Evolutionary conservation across 371 early-diverging fungal species (phyloP).

Genomic region (Synchytrium microbalum): DNA sequence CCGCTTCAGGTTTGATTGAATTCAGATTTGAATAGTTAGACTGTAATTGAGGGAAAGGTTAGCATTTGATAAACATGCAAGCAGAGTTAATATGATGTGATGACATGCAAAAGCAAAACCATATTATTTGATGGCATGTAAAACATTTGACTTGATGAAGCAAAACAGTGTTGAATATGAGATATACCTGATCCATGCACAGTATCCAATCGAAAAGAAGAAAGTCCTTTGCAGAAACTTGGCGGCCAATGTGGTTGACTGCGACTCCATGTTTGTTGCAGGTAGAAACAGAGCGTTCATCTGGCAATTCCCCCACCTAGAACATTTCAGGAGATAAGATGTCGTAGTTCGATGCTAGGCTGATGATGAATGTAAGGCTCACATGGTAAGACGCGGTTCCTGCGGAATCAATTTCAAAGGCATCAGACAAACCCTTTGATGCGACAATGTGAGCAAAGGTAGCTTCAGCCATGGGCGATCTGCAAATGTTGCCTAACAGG

Average conservation of each 20-base stretch:
- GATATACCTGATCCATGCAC: slow-evolving; percentile 39
- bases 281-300: slow-evolving; percentile 58
- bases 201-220: slow-evolving; percentile 73
- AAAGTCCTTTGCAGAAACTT: slow-evolving; percentile 57
- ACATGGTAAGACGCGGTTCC: slow-evolving; percentile 82
- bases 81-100: slow-evolving; percentile 11
- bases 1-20: slow-evolving; percentile 35
- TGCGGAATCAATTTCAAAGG: slow-evolving; percentile 78
- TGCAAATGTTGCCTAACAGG: slow-evolving; percentile 73
- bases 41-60: too few species aligned
- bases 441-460: slow-evolving; percentile 69
- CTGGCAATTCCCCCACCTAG: slow-evolving; percentile 63
- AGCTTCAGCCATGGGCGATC: slow-evolving; percentile 66
- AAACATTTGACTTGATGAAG: slow-evolving; percentile 1
- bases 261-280: slow-evolving; percentile 70
- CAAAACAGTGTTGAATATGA: background rate
- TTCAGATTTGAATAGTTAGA: slow-evolving; percentile 65
- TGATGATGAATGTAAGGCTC: slow-evolving; percentile 9
- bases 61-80: too few species aligned
- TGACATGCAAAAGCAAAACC: slow-evolving; percentile 52
- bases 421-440: slow-evolving; percentile 43
- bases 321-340: background rate
- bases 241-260: slow-evolving; percentile 70
- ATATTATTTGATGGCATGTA: background rate
- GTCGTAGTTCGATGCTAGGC: background rate